Evolutionary conservation across 176 grass and related monocot species (phyloP), one percentile per base, ranked within the genome.

Genomic region (Musa beccarii): DNA sequence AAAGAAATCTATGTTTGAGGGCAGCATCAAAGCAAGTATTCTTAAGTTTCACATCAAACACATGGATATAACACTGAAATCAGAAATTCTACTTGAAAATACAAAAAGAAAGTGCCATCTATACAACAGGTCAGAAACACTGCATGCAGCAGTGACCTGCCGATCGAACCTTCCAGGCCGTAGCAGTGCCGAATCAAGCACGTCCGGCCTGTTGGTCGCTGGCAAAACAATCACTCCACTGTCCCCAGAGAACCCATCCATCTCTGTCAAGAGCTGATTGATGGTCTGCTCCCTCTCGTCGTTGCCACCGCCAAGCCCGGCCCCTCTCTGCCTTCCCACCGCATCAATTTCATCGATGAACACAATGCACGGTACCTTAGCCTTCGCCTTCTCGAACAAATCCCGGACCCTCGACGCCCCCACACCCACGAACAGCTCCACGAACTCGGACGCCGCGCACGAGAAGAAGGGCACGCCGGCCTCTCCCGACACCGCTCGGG

Each of bases 261-360:
- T 98, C 86, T 98, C 95, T 0, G 95, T 98, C 67, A 98, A 76
- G 26, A 98, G 84, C 86, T 98, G 95, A 78, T 98, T 98, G 63
- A 93, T 98, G 23, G 95, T 98, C 88, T 98, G 95, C 83, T 98
- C 95, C 68, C 95, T 91, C 84, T 98, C 94, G 50, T 98, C 94
- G 6, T 98, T 98, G 0, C 94, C 94, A 2, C 94, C 94, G 25
- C 94, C 94, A n/a, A 93, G 84, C 0, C 95, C 95, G 0, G 95
- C 95, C 8, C 95, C 95, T 64, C 95, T 86, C 84, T 98, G 95
- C 54, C 95, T 86, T 10, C 95, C 95, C 11, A 98, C 95, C 0
- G 95, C 95, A 34, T 98, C 95, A 23, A 98, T 98, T 34, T 98
- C 95, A 74, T 98, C 95, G 12, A 98, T 98, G 80, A 98, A 98